Base-by-base conservation (phyloP, 352 stramenopile genomes). In the Sclerospora graminicola region DNA sequence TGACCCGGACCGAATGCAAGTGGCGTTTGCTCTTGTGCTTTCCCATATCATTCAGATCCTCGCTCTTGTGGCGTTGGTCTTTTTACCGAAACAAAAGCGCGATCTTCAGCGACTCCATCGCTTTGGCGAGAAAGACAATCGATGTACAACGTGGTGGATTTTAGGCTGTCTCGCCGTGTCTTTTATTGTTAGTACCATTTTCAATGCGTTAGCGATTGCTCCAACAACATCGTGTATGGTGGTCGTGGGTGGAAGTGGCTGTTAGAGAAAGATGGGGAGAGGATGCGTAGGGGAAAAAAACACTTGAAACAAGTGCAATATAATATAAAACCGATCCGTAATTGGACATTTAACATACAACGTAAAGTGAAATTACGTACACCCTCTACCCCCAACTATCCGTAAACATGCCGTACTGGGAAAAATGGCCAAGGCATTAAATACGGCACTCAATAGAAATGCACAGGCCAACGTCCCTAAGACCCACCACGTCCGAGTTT, bases 71-170 rank as follows among this genome's bases (percentile, higher is more conserved):
- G 68, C 54, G 1, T 37, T 84, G 14, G 26, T 56, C 6, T 77
- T 66, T 36, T 23, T 81, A 14, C 70, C 70, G 0, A 45, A 39
- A 10, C 70, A 83, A 38, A 79, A 79, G 34, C 38, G 53, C 21
- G 53, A 69, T n/a, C 36, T 82, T 1, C 66, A 79, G 34, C 50
- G 33, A 15, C 35, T 81, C 11, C 56, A 68, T 26, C 57, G 51
- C 4, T 51, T 48, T 36, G 52, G 47, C 1, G 29, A 41, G 21
- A 35, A 51, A 42, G 38, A 51, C 1, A 29, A 55, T 28, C 51
- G 48, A 31, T 46, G 39, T 9, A 71, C 65, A 5, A 53, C 53
- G 33, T 64, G 64, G 59, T 75, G 59, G 28, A 49, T 77, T 15
- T 50, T 54, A 1, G 60, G 59, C 16, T 53, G 66, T 1, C 30